Conservation (phyloP, 768 basidiomycete species). For the Kwoniella europaea region DNA sequence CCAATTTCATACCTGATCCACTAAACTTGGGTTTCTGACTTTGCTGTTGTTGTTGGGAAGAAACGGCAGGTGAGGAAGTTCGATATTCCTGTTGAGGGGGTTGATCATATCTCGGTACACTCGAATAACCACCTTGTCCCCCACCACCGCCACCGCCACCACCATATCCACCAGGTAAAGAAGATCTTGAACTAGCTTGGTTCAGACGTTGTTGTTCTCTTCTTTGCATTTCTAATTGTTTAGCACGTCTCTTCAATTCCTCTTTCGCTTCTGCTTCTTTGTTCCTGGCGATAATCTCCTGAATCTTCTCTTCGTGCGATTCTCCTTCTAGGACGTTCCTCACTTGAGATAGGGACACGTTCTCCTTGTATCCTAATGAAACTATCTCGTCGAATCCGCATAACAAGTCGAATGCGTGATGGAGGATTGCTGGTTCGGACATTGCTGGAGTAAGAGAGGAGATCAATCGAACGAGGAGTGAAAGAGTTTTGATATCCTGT, state of each 20-base stretch:
- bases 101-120: constrained; percentile 75
- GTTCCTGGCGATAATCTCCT: constrained; percentile 98
- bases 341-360: constrained; percentile 61
- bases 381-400: constrained; percentile 97
- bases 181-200: constrained; percentile 60
- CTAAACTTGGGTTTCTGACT: constrained; percentile 75
- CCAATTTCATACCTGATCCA: constrained; percentile 93
- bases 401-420: constrained; percentile 89
- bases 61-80: constrained; percentile 39
- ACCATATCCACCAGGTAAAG: constrained; percentile 55
- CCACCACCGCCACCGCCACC: constrained; percentile 70
- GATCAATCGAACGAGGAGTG: constrained; percentile 90
- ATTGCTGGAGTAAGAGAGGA: constrained; percentile 62
- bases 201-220: constrained; percentile 86
- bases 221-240: constrained; percentile 96
- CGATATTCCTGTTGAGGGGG: constrained; percentile 49
- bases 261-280: constrained; percentile 99
- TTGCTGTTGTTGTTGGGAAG: constrained; percentile 16
- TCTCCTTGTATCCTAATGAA: constrained; percentile 71
- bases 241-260: constrained; percentile 95
- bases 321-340: constrained; percentile 62
- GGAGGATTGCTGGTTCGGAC: constrained; percentile 72
- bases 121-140: constrained; percentile 70
- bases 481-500: constrained; percentile 88
- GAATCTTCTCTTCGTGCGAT: constrained; percentile 70